These are phyloP conservation scores for Dryas integrifolia DNA, from an alignment of 331 rosid species.

Conservation along the genomic window DNA sequence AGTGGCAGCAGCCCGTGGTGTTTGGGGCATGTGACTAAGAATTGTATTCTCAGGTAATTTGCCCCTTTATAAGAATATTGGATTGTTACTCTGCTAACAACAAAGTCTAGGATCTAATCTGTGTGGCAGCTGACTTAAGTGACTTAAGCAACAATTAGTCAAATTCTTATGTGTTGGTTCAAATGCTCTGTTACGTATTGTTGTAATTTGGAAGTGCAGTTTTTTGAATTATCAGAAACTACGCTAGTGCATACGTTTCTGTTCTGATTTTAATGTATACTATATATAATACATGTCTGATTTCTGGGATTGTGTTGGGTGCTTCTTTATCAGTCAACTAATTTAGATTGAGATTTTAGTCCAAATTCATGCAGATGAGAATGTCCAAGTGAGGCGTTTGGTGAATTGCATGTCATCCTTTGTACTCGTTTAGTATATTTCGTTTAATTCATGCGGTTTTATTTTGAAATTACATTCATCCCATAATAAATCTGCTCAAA, in stretches of 20 bases:
- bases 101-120: slow-evolving; percentile 27
- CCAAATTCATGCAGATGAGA: background rate
- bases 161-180: background rate
- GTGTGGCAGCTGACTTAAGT: slow-evolving; percentile 24
- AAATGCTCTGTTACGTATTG: slow-evolving; percentile 13
- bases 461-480: background rate
- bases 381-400: background rate
- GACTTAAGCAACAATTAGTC: slow-evolving; percentile 18
- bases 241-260: background rate
- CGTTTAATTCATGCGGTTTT: background rate
- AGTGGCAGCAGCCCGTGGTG: slow-evolving; percentile 81
- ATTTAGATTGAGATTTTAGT: background rate
- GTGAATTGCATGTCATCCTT: background rate
- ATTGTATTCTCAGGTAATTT: slow-evolving; percentile 3
- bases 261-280: background rate
- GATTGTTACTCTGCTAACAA: slow-evolving; percentile 15
- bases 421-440: background rate
- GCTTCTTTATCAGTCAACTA: background rate
- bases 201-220: background rate
- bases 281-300: background rate
- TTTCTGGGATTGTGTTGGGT: background rate
- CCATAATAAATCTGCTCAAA: background rate
- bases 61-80: slow-evolving; percentile 7
- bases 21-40: slow-evolving; percentile 88
- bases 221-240: background rate